Evolutionary conservation across 257 asterid genomes (phyloP), one percentile per base, ranked within the genome.

Genomic region (Paulownia fortunei): DNA sequence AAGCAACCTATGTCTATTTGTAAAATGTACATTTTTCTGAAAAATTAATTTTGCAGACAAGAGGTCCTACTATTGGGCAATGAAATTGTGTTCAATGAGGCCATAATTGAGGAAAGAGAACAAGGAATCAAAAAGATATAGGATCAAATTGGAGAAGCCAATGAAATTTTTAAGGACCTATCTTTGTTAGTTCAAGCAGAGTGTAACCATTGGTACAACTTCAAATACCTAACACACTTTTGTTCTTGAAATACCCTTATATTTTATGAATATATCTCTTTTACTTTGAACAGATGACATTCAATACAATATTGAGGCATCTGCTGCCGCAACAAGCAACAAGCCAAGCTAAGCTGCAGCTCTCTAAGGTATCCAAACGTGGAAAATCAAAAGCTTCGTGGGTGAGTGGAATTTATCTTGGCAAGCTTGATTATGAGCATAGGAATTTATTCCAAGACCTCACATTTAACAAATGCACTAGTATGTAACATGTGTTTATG

Each of bases 51-150:
- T 21, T 78, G 56, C 74, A 79, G 82, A 49, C 76, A 64, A 30
- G 59, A 73, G 60, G 34, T 73, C 23, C 16, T 46, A 32, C 60
- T 80, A 13, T 58, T 80, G 76, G 83, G 55, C 70, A 80, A 74
- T 6, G 83, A 80, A 8, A 59, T 80, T 73, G 79, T 80, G 10
- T 80, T 73, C 80, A 80, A 80, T 52, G 83, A 80, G 62, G 83
- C 72, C 21, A 69, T 80, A 5, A 80, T 80, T 16, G 80, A 80
- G 59, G 83, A 80, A 80, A 80, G 83, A 55, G 83, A 74, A 30
- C 72, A 74, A 34, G 80, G 83, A 34, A 67, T 80, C 10, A 24
- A 74, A 66, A 80, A 80, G 75, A 74, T 80, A 65, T 59, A 80
- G 34, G 27, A 54, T 39, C 83, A 79, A 65, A 67, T 73, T 56